Evolutionary conservation across 192 early-diverging fungal genomes (phyloP), one percentile per base, ranked within the genome.

Genomic region (Rhizophagus clarus): DNA sequence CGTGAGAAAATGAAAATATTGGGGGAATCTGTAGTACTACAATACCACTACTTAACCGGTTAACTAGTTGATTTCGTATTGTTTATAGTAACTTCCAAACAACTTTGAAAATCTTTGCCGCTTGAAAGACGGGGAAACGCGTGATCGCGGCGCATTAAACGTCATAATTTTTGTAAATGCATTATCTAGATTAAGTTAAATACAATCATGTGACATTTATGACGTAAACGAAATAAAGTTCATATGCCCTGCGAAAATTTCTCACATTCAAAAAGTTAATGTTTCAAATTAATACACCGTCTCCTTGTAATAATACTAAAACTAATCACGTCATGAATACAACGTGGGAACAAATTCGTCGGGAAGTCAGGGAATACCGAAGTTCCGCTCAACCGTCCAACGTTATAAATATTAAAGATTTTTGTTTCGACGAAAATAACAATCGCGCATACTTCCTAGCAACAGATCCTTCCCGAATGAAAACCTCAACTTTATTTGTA

Each of bases 261-360:
- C 51, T 22, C 51, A 56, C 51, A 56, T 22, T 20, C 20, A 22
- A 22, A 51, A 51, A 20, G 15, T 17, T 17, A 2, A 51, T 51
- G 49, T 51, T 56, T 56, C 51, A 56, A 56, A 56, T 22, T 4
- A 56, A 56, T 67, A 67, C 17, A 67, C 5, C 29, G 29, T 67
- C 31, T 28, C 26, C 64, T n/a, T 8, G 62, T 63, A 63, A 63
- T 63, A 63, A 45, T 45, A 56, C 51, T 31, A 32, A 4, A 67
- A 9, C 64, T 15, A 70, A 40, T 37, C 20, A n/a, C 22, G 8
- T 3, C 11, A 72, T 72, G 45, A 72, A 72, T 47, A 61, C 80
- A 26, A 61, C 83, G n/a, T 93, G 92, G 92, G 90, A 93, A 68
- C 82, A 85, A 51, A 81, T 92, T 40, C 85, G 90, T 26, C 83